Percentiles rank a stretch among this genome's conserved stretches.
Evolutionary conservation across 257 asterid genomes (phyloP).

Genomic region (Osmanthus fragrans): DNA sequence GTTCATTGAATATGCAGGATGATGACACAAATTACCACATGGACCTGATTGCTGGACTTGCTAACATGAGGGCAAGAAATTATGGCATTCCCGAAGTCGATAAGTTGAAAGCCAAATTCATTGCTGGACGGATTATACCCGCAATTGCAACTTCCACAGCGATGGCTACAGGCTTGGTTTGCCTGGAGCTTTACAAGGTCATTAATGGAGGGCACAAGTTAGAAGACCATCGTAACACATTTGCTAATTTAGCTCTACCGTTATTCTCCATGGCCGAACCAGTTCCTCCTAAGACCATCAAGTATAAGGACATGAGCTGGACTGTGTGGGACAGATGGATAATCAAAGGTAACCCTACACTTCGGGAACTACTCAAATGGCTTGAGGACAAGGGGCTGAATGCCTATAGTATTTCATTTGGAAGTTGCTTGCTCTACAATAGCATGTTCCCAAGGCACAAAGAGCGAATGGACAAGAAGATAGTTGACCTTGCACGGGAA

Average conservation of each 20-base stretch:
- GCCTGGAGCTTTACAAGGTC: constrained; percentile 90
- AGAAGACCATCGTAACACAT: constrained; percentile 90
- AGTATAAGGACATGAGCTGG: constrained; percentile 83
- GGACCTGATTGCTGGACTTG: constrained; percentile 89
- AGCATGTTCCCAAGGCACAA: constrained; percentile 84
- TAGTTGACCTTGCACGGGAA: constrained; percentile 65
- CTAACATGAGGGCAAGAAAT: constrained; percentile 96
- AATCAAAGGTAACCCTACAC: constrained; percentile 58
- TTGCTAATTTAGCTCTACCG: constrained; percentile 85
- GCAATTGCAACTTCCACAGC: constrained; percentile 95
- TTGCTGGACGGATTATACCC: constrained; percentile 89
- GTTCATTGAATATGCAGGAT: constrained; percentile 48
- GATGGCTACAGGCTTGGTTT: constrained; percentile 88
- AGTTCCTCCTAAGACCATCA: constrained; percentile 63
- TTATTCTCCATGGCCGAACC: constrained; percentile 92
- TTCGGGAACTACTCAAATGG: constrained; percentile 75
- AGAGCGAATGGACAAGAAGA: constrained; percentile 80
- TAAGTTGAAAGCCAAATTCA: constrained; percentile 84
- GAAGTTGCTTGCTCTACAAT: constrained; percentile 75
- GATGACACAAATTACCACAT: constrained; percentile 90
- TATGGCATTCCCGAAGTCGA: constrained; percentile 89
- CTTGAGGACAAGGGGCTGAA: constrained; percentile 71
- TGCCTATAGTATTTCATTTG: constrained; percentile 82
- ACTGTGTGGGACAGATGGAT: constrained; percentile 95
- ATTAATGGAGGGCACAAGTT: constrained; percentile 68